Evolutionary conservation across 169 alveolate genomes (phyloP).

Genomic region (Fabrea salina): DNA sequence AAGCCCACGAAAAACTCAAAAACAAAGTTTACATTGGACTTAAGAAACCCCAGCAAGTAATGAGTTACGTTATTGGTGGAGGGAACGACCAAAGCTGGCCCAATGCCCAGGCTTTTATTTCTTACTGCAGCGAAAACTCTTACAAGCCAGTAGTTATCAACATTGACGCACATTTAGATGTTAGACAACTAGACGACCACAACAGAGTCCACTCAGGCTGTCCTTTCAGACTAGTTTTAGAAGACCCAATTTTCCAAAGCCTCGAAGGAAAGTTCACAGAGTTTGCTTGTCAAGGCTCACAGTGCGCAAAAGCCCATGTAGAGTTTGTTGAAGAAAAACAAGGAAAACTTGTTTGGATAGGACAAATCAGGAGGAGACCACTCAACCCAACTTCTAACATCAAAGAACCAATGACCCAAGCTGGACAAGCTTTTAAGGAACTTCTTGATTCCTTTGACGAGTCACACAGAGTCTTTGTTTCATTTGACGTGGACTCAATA

Average conservation of each 20-base stretch:
- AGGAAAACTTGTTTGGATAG: conserved; percentile 35
- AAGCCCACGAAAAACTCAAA: conserved; percentile 17
- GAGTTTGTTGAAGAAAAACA: conserved; percentile 32
- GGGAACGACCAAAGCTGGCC: conserved; percentile 43
- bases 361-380: conserved; percentile 38
- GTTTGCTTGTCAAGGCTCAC: conserved; percentile 31
- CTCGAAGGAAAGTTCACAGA: conserved; percentile 7
- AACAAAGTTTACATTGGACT: conserved; percentile 26
- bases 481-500: conserved; percentile 41
- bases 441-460: conserved; percentile 27
- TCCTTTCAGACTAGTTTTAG: conserved; percentile 40
- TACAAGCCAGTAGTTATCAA: conserved; percentile 40
- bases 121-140: not conserved
- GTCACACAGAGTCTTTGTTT: conserved; percentile 20
- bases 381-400: not conserved
- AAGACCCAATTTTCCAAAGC: conserved; percentile 23
- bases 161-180: conserved; percentile 42
- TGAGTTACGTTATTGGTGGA: conserved; percentile 41
- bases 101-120: conserved; percentile 32
- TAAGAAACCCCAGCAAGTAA: conserved; percentile 26
- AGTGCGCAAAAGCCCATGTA: conserved; percentile 8
- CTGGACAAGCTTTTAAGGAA: conserved; percentile 21
- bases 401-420: conserved; percentile 24
- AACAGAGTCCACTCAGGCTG: conserved; percentile 36
- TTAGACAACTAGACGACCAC: conserved; percentile 32